These are phyloP conservation scores for Micractinium conductrix DNA, from an alignment of 139 green algal species.

Conservation along the genomic window DNA sequence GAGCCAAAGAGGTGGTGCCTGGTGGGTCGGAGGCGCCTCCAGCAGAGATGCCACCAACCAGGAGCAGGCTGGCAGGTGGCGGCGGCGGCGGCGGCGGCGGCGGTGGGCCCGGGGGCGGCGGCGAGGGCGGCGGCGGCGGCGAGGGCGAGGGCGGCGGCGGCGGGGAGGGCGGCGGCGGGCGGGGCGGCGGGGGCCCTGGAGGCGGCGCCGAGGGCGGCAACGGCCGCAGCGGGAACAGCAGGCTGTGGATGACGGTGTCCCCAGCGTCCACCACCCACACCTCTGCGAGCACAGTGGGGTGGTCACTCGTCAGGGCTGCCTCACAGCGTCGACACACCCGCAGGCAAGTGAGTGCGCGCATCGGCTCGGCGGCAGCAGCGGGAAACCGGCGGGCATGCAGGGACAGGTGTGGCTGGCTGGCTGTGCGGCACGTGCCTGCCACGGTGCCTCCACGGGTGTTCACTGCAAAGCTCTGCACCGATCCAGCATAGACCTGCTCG, in stretches of 20 bases:
- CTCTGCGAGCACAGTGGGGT: background rate
- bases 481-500: background rate
- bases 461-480: background rate
- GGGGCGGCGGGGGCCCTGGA: background rate
- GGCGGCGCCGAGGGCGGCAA: background rate
- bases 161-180: background rate
- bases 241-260: background rate
- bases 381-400: background rate
- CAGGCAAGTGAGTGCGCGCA: background rate
- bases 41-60: background rate
- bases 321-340: too few species aligned
- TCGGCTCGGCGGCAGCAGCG: background rate
- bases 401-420: background rate
- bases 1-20: background rate
- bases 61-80: background rate
- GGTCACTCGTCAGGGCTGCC: background rate
- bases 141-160: background rate
- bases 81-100: background rate
- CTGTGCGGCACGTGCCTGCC: background rate
- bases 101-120: too few species aligned
- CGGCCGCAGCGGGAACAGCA: background rate
- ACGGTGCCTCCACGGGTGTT: background rate
- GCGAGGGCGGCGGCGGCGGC: background rate
- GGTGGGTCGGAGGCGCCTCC: background rate
- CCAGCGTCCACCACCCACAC: background rate